These are phyloP conservation scores for Leucosporidium creatinivorum DNA, from an alignment of 768 basidiomycete species.

Conservation along the genomic window DNA sequence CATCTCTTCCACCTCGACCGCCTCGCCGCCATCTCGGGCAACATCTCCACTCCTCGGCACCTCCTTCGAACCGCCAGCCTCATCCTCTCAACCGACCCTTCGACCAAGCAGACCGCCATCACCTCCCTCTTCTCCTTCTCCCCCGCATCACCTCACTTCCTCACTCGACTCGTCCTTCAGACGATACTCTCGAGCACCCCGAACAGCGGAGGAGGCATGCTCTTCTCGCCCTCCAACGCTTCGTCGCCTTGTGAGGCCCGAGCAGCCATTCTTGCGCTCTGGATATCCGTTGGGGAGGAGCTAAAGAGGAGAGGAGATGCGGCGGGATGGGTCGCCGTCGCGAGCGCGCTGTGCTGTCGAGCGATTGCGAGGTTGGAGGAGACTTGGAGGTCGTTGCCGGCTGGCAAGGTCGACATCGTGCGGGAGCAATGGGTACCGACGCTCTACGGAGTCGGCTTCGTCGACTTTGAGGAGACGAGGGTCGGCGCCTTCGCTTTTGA, in stretches of 20 bases:
- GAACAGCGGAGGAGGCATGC: not conserved
- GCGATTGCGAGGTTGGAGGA: slow-evolving; percentile 14
- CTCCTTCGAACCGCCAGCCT: not conserved
- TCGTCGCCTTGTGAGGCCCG: not conserved
- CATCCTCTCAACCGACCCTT: not conserved
- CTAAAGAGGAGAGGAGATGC: slow-evolving; percentile 10
- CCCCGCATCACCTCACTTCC: slow-evolving; percentile 8
- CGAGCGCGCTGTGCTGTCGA: slow-evolving; percentile 20
- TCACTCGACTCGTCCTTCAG: slow-evolving; percentile 15
- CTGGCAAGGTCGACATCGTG: not conserved
- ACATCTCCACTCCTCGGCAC: not conserved
- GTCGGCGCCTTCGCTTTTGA: not conserved
- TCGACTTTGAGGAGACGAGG: slow-evolving; percentile 2
- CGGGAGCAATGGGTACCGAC: not conserved
- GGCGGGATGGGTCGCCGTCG: slow-evolving; percentile 18
- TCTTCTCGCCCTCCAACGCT: not conserved
- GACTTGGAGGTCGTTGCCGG: slow-evolving; percentile 13
- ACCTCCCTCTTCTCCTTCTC: slow-evolving; percentile 9
- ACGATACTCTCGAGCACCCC: slow-evolving; percentile 4
- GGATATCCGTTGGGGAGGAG: slow-evolving; percentile 20
- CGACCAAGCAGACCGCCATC: not conserved
- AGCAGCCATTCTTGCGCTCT: slow-evolving; percentile 2
- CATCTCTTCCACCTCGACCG: slow-evolving; percentile 51
- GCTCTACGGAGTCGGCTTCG: not conserved
- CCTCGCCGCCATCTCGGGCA: not conserved